These are phyloP conservation scores for Coemansia sp. DNA, from an alignment of 192 early-diverging fungal genomes.

Conservation along the genomic window DNA sequence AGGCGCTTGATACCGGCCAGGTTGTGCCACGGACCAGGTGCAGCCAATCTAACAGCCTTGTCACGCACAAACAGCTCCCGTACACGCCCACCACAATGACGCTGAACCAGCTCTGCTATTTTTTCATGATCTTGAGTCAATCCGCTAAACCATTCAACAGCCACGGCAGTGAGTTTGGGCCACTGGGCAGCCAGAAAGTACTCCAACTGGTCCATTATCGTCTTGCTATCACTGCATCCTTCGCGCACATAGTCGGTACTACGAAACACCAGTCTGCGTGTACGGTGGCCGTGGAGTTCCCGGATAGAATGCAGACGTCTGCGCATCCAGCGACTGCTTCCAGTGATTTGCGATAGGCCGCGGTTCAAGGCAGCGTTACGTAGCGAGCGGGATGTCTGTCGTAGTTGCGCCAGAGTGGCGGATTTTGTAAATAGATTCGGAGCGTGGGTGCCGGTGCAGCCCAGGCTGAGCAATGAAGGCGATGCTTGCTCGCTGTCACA, in stretches of 20 bases:
- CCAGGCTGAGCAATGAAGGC: background rate
- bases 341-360: constrained; percentile 28
- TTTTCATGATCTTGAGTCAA: constrained; percentile 12
- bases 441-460: constrained; percentile 32
- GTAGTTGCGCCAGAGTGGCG: constrained; percentile 17
- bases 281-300: constrained; percentile 2
- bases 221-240: constrained; percentile 9
- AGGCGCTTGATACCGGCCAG: constrained; percentile 12
- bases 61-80: constrained; percentile 37
- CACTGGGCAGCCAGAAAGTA: constrained; percentile 28
- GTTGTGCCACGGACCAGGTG: background rate
- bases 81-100: constrained; percentile 9
- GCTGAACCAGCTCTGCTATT: constrained; percentile 21
- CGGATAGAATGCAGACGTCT: constrained; percentile 17
- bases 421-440: constrained; percentile 18
- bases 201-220: constrained; percentile 19
- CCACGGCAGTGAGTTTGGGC: constrained; percentile 29
- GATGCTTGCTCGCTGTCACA: too few species aligned
- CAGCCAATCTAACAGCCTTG: constrained; percentile 17
- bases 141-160: constrained; percentile 41
- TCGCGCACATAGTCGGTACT: constrained; percentile 19
- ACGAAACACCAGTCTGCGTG: constrained; percentile 43
- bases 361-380: constrained; percentile 29
- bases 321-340: constrained; percentile 47
- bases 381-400: constrained; percentile 37